Evolutionary conservation across 1,139 yeast genomes (phyloP), one percentile per base, ranked within the genome.

Genomic region (Blastobotrys illinoisensis): DNA sequence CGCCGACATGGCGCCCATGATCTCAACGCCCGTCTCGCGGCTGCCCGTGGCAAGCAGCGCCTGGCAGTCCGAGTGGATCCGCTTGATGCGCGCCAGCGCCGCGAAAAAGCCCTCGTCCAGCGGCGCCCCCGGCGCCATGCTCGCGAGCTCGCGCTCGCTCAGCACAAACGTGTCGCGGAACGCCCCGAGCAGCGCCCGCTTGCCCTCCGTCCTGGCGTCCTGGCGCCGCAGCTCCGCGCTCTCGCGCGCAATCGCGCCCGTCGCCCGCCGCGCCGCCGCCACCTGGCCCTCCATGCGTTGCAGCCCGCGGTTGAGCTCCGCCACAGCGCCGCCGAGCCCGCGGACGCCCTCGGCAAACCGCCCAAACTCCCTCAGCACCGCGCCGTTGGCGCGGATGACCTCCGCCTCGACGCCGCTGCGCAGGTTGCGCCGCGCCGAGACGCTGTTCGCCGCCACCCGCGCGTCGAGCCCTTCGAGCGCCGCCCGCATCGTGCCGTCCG

Each of bases 361-460:
- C 36, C 85, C 72, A 62, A 83, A 88, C 54, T 82, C 87, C 61
- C 80, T 82, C 53, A 90, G 72, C 0, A 82, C 75, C 14, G 70
- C 64, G 3, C 81, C 73, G 62, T 88, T 88, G 54, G 81, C 81
- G 59, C 79, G 81, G 55, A 89, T 73, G 47, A 88, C 73, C 56
- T 87, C 90, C n/a, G 76, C 76, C 63, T 89, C 96, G 14, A 89
- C 75, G 52, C 80, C 81, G 48, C 89, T 82, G 53, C 89, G 76
- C 55, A 89, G 72, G 49, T 81, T 78, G 61, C 86, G 78, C 69
- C 82, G 78, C 48, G 64, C 52, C 46, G 63, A 71, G 2, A 68
- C 67, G 4, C 71, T 67, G 56, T 70, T 71, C 28, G 63, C 64
- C 7, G 46, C 48, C 11, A 56, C 47, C 24, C 67, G 59, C 32